phyloP scores from a whole-genome alignment of 116 monocot species.

The Iris pallida region DNA sequence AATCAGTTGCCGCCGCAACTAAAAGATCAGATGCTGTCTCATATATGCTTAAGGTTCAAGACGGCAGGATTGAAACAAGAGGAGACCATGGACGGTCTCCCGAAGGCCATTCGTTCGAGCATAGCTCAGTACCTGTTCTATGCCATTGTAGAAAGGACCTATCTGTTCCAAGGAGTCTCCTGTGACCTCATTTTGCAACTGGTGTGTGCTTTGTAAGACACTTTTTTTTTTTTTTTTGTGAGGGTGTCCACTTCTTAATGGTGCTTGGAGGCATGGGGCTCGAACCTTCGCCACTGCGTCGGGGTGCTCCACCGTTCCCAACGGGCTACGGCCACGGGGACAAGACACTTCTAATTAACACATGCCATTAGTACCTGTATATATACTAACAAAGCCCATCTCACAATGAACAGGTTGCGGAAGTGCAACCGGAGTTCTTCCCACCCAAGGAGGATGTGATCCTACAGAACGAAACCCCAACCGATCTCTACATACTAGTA shows the following conservation, averaged over 20 bases:
- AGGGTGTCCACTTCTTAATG: too few relatives aligned
- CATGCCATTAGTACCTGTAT: not conserved
- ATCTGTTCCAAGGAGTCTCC: constrained; percentile 45
- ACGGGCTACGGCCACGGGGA: too few relatives aligned
- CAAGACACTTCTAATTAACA: not conserved
- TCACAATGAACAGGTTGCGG: constrained; percentile 30
- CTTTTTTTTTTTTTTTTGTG: too few relatives aligned
- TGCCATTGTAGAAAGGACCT: constrained; percentile 20
- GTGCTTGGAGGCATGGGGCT: too few relatives aligned
- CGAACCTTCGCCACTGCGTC: too few relatives aligned
- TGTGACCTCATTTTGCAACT: constrained; percentile 43
- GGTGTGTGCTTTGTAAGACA: constrained; percentile 32
- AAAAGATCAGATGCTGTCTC: constrained; percentile 50
- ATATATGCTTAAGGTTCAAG: constrained; percentile 52
- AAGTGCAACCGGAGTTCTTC: constrained; percentile 59
- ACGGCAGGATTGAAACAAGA: constrained; percentile 54
- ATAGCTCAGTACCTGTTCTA: constrained; percentile 45
- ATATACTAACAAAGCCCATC: not conserved
- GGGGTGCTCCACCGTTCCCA: too few relatives aligned
- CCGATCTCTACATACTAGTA: constrained; percentile 59
- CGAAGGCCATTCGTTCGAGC: constrained; percentile 63
- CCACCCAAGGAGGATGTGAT: constrained; percentile 62
- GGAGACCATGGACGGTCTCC: constrained; percentile 31
- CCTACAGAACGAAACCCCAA: constrained; percentile 46
- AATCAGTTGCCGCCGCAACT: constrained; percentile 39